Conservation (phyloP, 371 early-diverging fungal species). For the Mucor lusitanicus region DNA sequence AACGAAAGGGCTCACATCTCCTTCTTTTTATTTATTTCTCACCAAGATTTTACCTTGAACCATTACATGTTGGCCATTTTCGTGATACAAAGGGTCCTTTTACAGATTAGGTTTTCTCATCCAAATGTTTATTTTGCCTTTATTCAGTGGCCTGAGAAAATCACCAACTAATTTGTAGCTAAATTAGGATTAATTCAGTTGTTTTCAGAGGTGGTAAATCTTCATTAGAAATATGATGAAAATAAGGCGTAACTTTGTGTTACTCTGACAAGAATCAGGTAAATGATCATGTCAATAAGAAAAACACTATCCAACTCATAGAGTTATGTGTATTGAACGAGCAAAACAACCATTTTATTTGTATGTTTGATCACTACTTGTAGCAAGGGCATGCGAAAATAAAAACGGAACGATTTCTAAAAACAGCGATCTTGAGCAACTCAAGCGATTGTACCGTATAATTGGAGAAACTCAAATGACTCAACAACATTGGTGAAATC, state of each 20-base stretch:
- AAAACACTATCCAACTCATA: no score
- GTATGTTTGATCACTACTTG: not conserved
- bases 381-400: not conserved
- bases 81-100: not conserved
- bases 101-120: not conserved
- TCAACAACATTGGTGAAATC: not conserved
- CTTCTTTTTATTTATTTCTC: not conserved
- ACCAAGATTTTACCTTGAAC: not conserved
- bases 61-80: not conserved
- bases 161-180: not conserved
- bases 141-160: not conserved
- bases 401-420: not conserved
- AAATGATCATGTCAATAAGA: not conserved
- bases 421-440: not conserved
- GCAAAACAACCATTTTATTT: not conserved
- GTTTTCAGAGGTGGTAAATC: not conserved
- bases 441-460: not conserved
- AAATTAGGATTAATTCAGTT: not conserved
- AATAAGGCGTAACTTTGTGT: constrained; percentile 5
- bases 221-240: not conserved
- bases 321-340: no score
- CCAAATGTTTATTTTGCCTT: not conserved
- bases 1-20: no score
- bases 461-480: not conserved
- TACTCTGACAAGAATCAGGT: not conserved